phyloP scores from a whole-genome alignment of 805 yeast genomes.

The Yarrowia sp. region DNA sequence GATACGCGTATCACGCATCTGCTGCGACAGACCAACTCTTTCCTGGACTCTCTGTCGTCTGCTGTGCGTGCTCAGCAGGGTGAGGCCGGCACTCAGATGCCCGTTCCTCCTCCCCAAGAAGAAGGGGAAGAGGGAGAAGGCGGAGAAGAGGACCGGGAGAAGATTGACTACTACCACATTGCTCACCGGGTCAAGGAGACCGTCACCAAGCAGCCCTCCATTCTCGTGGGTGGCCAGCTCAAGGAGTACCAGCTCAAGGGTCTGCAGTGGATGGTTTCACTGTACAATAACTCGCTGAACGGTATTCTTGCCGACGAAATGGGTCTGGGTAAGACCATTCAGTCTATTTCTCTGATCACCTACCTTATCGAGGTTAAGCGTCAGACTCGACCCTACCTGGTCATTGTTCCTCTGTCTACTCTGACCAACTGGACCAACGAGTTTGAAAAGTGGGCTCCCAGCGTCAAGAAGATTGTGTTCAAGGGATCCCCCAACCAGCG shows the following conservation, averaged over 20 bases:
- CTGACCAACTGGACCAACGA: conserved; percentile 95
- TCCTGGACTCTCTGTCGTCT: conserved; percentile 86
- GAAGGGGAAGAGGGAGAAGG: conserved; percentile 52
- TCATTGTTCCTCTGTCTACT: conserved; percentile 93
- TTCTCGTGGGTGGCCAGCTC: conserved; percentile 86
- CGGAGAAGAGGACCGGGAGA: conserved; percentile 60
- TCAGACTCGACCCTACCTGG: conserved; percentile 84
- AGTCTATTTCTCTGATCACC: conserved; percentile 85
- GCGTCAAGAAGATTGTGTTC: conserved; percentile 78
- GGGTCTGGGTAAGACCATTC: conserved; percentile 98
- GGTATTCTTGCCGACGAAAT: conserved; percentile 98
- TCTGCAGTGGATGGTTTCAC: conserved; percentile 97
- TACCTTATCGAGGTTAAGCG: conserved; percentile 80
- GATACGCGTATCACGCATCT: conserved; percentile 97
- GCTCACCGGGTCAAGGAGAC: conserved; percentile 89
- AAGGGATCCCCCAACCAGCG: conserved; percentile 93
- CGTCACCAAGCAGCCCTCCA: conserved; percentile 78
- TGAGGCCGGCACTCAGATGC: conserved; percentile 54
- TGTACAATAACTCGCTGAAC: conserved; percentile 88
- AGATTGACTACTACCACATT: conserved; percentile 87
- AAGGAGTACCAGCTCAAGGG: conserved; percentile 96
- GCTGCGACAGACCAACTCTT: conserved; percentile 87
- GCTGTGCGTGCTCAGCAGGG: conserved; percentile 91
- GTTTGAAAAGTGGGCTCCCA: conserved; percentile 97
- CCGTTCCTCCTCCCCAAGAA: conserved; percentile 34